Conservation (phyloP, 805 yeast species). For the Ogataea henricii region DNA sequence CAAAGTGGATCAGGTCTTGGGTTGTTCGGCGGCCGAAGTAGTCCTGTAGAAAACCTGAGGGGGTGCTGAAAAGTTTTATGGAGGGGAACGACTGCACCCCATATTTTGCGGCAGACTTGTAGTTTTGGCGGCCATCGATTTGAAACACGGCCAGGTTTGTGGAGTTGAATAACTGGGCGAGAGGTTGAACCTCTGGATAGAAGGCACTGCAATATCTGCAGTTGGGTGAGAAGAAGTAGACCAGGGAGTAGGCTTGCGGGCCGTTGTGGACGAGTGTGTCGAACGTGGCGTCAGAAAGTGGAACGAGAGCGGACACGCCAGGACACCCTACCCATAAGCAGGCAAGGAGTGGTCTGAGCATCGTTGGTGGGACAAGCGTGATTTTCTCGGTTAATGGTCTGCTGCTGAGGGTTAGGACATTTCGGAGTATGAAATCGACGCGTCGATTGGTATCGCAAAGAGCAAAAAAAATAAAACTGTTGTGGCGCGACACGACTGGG, state of each 20-base stretch:
- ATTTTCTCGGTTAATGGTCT: too few relatives aligned
- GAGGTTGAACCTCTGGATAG: slow-evolving; percentile 46
- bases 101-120: slow-evolving; percentile 41
- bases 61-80: slow-evolving; percentile 45
- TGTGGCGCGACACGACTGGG: neutral
- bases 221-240: slow-evolving; percentile 47
- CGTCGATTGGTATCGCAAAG: neutral
- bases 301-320: neutral
- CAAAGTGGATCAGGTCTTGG: slow-evolving; percentile 33
- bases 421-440: slow-evolving; percentile 7
- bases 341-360: neutral
- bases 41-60: slow-evolving; percentile 41
- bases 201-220: slow-evolving; percentile 51
- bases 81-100: slow-evolving; percentile 49
- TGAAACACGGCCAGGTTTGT: slow-evolving; percentile 38
- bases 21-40: slow-evolving; percentile 40
- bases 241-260: slow-evolving; percentile 39
- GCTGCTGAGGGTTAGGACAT: slow-evolving; percentile 6
- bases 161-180: slow-evolving; percentile 45
- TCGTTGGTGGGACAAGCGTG: neutral
- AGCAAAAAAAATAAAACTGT: slow-evolving; percentile 5
- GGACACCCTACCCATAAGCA: neutral
- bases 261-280: slow-evolving; percentile 20
- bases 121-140: slow-evolving; percentile 37
- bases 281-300: neutral